These are phyloP conservation scores for Fusarium sp. DNA, from an alignment of 2,329 filamentous ascomycete species.

Conservation along the genomic window DNA sequence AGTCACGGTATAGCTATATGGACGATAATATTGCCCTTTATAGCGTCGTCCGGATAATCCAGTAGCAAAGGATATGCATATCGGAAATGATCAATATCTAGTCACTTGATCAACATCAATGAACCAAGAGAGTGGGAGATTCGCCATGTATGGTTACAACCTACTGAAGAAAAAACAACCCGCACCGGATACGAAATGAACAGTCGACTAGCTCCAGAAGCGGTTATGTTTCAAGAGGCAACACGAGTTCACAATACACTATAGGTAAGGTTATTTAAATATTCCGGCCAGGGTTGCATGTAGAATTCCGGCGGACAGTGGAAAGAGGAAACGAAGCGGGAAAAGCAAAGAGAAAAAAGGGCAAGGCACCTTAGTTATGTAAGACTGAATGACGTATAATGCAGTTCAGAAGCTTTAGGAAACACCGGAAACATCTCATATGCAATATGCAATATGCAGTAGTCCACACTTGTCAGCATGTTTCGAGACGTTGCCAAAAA, in stretches of 20 bases:
- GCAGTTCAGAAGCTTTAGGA: not conserved
- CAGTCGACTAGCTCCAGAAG: not conserved
- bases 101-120: not conserved
- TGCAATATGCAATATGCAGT: not conserved
- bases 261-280: conserved; percentile 22
- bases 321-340: conserved; percentile 13
- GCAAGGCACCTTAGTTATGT: not conserved
- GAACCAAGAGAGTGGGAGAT: conserved; percentile 11
- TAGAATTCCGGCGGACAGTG: not conserved
- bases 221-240: conserved; percentile 24
- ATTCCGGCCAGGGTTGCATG: conserved; percentile 5
- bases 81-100: conserved; percentile 10
- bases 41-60: not conserved
- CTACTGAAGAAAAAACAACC: not conserved
- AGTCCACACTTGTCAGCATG: conserved; percentile 3
- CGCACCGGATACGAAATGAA: conserved; percentile 5
- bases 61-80: not conserved
- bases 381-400: conserved; percentile 11
- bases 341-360: conserved; percentile 9
- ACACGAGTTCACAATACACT: not conserved
- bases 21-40: conserved; percentile 3
- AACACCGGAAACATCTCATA: conserved; percentile 13
- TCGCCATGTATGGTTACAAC: not conserved
- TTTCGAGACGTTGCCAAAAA: not conserved
- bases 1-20: not conserved